phyloP scores from a whole-genome alignment of 306 rosid genomes.

The Cicer pinnatifidum region DNA sequence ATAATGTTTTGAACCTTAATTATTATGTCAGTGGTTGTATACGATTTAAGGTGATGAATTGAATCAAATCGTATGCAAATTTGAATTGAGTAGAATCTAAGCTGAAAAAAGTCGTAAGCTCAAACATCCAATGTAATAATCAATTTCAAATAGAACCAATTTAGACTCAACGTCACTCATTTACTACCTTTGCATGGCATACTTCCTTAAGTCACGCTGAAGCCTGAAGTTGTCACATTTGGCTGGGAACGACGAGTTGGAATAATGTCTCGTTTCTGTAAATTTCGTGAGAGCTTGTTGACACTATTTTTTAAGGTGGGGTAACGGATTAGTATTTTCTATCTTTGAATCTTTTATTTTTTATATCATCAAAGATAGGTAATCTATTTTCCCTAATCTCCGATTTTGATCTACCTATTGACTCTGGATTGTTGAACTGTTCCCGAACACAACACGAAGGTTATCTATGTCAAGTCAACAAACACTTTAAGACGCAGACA shows the following conservation, averaged over 20 bases:
- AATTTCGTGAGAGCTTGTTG: neutral
- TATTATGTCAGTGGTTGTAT: too few relatives aligned
- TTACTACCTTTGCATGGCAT: neutral
- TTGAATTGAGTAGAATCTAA: too few relatives aligned
- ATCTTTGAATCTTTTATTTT: too few relatives aligned
- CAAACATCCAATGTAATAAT: too few relatives aligned
- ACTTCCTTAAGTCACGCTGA: neutral
- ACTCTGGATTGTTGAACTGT: neutral
- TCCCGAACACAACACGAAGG: neutral
- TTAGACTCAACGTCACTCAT: too few relatives aligned
- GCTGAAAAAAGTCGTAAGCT: too few relatives aligned
- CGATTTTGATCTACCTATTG: slow-evolving; percentile 36
- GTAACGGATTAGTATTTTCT: neutral
- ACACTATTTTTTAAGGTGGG: slow-evolving; percentile 18
- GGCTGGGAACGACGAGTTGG: neutral
- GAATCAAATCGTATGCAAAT: too few relatives aligned
- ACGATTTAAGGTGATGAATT: too few relatives aligned
- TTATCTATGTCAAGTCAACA: slow-evolving; percentile 50
- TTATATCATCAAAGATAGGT: too few relatives aligned
- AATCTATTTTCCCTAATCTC: neutral
- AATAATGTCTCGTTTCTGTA: neutral
- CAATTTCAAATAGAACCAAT: too few relatives aligned
- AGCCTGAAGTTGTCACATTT: neutral
- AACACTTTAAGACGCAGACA: slow-evolving; percentile 28
- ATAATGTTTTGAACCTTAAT: too few relatives aligned